These are phyloP conservation scores for Begonia fuchsioides DNA, from an alignment of 306 rosid species.

Conservation along the genomic window DNA sequence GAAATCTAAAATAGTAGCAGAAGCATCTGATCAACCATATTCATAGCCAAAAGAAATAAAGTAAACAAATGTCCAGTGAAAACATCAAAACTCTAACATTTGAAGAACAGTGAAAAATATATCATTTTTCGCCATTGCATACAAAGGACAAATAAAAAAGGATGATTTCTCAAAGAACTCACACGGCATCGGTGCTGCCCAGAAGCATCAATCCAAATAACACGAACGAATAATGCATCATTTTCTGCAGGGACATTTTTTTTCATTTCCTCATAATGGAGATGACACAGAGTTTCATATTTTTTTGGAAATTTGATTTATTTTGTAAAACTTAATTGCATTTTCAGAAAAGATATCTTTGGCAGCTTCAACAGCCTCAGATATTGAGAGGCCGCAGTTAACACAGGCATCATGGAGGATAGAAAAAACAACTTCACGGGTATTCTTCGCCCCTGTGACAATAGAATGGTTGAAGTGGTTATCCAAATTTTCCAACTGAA, in stretches of 20 bases:
- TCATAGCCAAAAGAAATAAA: too few relatives aligned
- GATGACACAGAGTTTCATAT: constrained; percentile 17
- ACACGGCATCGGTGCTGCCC: constrained; percentile 95
- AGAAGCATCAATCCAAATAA: constrained; percentile 70
- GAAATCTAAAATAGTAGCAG: too few relatives aligned
- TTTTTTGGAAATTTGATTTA: constrained; percentile 11
- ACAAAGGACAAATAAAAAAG: not conserved
- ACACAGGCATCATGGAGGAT: constrained; percentile 59
- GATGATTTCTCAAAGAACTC: constrained; percentile 14
- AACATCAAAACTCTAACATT: too few relatives aligned
- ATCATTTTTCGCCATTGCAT: too few relatives aligned
- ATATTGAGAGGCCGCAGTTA: constrained; percentile 64
- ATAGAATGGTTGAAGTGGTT: constrained; percentile 7
- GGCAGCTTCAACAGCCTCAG: constrained; percentile 66
- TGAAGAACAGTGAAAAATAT: too few relatives aligned
- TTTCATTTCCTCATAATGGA: constrained; percentile 18
- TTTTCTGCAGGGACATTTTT: constrained; percentile 16
- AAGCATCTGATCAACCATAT: too few relatives aligned
- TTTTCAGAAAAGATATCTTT: constrained; percentile 60
- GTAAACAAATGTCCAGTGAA: too few relatives aligned
- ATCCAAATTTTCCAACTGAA: not conserved
- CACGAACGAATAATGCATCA: constrained; percentile 50
- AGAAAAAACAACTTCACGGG: constrained; percentile 63
- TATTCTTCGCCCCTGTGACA: constrained; percentile 60
- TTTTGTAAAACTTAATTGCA: constrained; percentile 58